A percentile compares a stretch with the other conserved stretches of the same genome.
phyloP scores from a whole-genome alignment of 2,329 filamentous ascomycete species.

The Tolypocladium nubicola region DNA sequence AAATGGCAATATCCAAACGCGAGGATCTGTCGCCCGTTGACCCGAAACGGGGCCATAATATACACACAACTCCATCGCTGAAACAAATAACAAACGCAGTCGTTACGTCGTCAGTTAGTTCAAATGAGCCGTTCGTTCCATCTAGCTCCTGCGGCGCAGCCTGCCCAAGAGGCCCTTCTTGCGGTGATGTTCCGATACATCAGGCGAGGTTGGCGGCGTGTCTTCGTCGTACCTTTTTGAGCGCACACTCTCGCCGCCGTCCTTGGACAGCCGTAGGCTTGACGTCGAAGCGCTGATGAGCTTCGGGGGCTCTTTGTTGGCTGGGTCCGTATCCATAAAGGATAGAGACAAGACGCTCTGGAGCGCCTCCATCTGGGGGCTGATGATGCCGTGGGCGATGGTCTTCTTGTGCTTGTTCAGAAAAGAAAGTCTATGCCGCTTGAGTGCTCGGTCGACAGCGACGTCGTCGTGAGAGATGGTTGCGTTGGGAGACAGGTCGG shows the following conservation, averaged over 20 bases:
- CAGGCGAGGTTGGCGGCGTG: constrained; percentile 25
- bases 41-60: neutral
- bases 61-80: constrained; percentile 11
- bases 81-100: constrained; percentile 4
- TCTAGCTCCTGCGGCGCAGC: constrained; percentile 5
- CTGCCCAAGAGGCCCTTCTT: constrained; percentile 12
- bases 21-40: neutral
- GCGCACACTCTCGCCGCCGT: constrained; percentile 26
- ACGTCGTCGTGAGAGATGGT: constrained; percentile 45
- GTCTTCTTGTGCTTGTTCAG: constrained; percentile 35
- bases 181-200: constrained; percentile 15
- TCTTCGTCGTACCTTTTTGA: constrained; percentile 17
- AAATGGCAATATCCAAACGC: neutral
- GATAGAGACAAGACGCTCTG: constrained; percentile 23
- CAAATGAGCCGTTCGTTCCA: neutral
- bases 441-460: constrained; percentile 28
- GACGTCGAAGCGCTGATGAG: constrained; percentile 14
- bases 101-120: constrained; percentile 6
- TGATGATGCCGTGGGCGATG: constrained; percentile 34
- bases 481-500: constrained; percentile 45
- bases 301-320: constrained; percentile 11
- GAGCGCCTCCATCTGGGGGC: constrained; percentile 20
- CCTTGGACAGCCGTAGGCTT: constrained; percentile 22
- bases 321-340: constrained; percentile 12
- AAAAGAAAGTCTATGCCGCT: constrained; percentile 35